Evolutionary conservation across 2,329 filamentous ascomycete genomes (phyloP).

Genomic region (Calonectria hongkongensis): DNA sequence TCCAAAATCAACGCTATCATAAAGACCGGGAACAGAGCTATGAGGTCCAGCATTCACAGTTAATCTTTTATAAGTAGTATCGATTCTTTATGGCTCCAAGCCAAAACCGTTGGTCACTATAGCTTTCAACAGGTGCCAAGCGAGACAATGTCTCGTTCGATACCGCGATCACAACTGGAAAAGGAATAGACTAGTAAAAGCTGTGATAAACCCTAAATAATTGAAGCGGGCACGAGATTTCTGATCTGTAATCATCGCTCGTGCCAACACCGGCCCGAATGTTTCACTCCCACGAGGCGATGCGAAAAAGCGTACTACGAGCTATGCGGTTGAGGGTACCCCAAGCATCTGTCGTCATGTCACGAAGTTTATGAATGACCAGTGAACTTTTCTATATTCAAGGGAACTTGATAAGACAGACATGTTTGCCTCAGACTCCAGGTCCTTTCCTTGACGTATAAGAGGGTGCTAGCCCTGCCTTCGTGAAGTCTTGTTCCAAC

Average conservation of each 20-base stretch:
- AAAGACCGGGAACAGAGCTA: too few species aligned
- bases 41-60: too few species aligned
- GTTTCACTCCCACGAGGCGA: conserved; percentile 1
- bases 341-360: neutral
- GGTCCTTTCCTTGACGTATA: neutral
- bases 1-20: too few species aligned
- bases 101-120: too few species aligned
- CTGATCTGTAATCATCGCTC: neutral
- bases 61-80: too few species aligned
- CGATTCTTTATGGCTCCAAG: too few species aligned
- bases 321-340: neutral
- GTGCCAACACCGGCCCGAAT: neutral
- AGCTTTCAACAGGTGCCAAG: neutral
- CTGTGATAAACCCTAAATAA: neutral
- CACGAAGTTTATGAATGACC: neutral
- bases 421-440: too few species aligned
- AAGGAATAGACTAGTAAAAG: neutral
- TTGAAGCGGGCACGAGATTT: neutral
- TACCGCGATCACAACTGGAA: neutral
- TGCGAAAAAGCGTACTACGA: neutral
- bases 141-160: too few species aligned
- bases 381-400: too few species aligned
- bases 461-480: conserved; percentile 5
- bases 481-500: too few species aligned
- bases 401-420: neutral